phyloP scores from a whole-genome alignment of 495 filamentous ascomycete species.

The Penicillium dipodomyicola region DNA sequence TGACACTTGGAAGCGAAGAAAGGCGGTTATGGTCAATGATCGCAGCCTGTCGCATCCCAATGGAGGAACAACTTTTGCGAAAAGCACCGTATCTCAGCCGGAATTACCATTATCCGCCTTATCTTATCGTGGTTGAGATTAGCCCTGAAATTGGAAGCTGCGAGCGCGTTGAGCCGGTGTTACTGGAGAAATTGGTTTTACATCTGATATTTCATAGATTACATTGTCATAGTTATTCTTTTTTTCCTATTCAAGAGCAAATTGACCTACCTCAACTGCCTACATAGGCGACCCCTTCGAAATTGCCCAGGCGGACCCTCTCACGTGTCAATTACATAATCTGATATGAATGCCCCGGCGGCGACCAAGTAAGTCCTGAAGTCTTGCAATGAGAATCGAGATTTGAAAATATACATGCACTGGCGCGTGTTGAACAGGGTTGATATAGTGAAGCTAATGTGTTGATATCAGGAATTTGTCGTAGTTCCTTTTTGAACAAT shows the following conservation, averaged over 20 bases:
- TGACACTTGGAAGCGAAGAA: constrained; percentile 17
- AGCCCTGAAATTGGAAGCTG: not conserved
- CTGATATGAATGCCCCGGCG: not conserved
- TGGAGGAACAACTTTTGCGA: constrained; percentile 13
- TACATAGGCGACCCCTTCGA: not conserved
- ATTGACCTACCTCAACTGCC: not conserved
- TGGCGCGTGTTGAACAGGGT: not conserved
- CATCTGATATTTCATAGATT: not conserved
- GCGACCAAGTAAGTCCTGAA: not conserved
- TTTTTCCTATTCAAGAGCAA: not conserved
- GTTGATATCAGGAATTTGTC: not conserved
- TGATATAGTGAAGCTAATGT: not conserved
- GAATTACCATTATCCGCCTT: constrained; percentile 28
- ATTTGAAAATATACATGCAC: not conserved
- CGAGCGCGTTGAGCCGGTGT: not conserved
- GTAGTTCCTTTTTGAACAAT: not conserved
- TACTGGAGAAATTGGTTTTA: not conserved
- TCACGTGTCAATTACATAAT: constrained; percentile 3
- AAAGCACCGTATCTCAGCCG: constrained; percentile 28
- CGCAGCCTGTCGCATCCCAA: constrained; percentile 5
- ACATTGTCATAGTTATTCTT: not conserved
- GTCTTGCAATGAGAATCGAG: not conserved
- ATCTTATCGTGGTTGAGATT: constrained; percentile 26
- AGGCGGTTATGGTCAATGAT: constrained; percentile 1
- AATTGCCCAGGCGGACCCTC: not conserved